A percentile compares a stretch with the other conserved stretches of the same genome.
Evolutionary conservation across 78 protist genomes (phyloP).

Genomic region (Guillardia theta): DNA sequence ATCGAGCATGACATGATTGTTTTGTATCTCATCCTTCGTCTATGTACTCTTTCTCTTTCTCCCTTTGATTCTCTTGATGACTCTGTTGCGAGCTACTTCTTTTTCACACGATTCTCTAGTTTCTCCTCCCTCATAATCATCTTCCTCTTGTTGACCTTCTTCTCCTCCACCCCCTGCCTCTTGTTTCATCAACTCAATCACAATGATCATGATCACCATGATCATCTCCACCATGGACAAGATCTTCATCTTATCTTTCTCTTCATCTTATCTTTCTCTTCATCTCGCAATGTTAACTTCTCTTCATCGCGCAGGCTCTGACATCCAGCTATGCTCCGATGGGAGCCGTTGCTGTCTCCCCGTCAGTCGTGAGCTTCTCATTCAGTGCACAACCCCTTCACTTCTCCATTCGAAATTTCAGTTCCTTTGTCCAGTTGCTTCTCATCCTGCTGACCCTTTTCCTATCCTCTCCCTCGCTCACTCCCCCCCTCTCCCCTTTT

Average conservation of each 20-base stretch:
- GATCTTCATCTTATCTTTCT: neutral
- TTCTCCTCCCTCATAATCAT: too few species aligned
- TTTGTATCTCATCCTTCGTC: too few species aligned
- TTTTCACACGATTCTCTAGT: too few species aligned
- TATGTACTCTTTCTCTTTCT: neutral
- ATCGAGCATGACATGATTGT: too few species aligned
- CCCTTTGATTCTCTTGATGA: neutral
- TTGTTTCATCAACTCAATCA: too few species aligned
- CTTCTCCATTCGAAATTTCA: neutral
- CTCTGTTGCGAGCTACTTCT: too few species aligned
- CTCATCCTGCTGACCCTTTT: neutral
- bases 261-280: too few species aligned
- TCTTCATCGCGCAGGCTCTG: too few species aligned
- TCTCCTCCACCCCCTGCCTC: too few species aligned
- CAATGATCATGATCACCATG: neutral
- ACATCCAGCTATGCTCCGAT: neutral
- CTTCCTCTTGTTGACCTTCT: too few species aligned
- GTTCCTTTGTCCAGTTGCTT: neutral
- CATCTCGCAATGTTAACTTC: too few species aligned
- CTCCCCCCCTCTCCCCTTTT: neutral
- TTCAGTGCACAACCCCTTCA: neutral
- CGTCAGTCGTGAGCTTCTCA: neutral
- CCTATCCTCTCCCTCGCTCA: neutral
- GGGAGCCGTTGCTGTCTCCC: neutral
- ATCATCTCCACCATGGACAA: neutral